Evolutionary conservation across 2,329 filamentous ascomycete species (phyloP), one percentile per base, ranked within the genome.

Genomic region (Monosporascus sp.): DNA sequence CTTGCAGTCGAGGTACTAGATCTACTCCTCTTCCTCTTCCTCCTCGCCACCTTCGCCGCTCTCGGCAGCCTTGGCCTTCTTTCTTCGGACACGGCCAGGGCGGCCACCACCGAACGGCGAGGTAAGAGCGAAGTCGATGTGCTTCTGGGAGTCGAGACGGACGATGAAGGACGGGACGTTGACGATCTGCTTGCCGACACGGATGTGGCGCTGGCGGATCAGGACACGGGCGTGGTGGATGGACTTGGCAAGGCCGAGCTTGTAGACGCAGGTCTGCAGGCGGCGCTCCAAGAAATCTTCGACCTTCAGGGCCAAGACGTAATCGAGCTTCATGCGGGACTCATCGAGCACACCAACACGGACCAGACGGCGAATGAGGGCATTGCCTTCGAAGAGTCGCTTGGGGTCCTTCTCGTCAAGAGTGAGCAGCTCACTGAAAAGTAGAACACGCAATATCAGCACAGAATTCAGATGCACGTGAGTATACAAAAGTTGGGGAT

Each of bases 241-340:
- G 60, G 92, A 96, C 90, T 99, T 99, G 82, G 94, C 94, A 62
- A 99, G 90, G 72, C 94, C 94, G 70, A 99, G 92, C 89, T 99
- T 97, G 89, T 96, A 97, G 77, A 99, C 94, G 73, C 93, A 96
- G 70, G 94, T 99, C 88, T 99, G 93, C 67, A 97, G 92, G 79
- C 94, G 92, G 72, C 94, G 93, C 89, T 99, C 94, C 81, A 99
- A 85, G 88, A 99, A 99, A 80, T 99, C 94, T 81, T 99, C 94
- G 71, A 95, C 89, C 85, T 96, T 96, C 59, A 99, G 88, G 80
- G 94, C 94, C 75, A 99, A 83, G 75, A 99, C 94, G 88, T 99
- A 97, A 97, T 99, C 94, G 85, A 99, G 94, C 89, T 97, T 99
- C 94, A 99, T 99, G 86, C 94, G 94, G 76, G 92, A 92, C 84